A percentile compares a stretch with the other conserved stretches of the same genome.
These are phyloP conservation scores for Chlorella variabilis DNA, from an alignment of 163 green algal genomes.

Conservation along the genomic window DNA sequence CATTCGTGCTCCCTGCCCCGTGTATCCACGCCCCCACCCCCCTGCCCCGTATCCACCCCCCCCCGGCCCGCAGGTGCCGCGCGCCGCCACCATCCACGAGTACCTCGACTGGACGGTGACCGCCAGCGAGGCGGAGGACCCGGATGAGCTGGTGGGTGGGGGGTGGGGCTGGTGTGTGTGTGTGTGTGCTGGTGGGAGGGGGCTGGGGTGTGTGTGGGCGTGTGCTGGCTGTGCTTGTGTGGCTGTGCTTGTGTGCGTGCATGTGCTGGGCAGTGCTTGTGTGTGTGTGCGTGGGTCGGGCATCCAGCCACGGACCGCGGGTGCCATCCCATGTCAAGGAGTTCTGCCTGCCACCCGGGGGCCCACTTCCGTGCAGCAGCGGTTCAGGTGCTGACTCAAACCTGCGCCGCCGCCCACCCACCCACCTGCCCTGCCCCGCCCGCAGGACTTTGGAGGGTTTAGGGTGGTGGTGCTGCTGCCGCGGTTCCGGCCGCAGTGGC, in stretches of 20 bases:
- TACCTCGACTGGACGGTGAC: constrained; percentile 96
- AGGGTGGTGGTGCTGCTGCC: constrained; percentile 78
- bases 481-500: constrained; percentile 78
- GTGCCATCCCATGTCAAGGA: no score
- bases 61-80: constrained; percentile 48
- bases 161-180: background rate
- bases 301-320: no score
- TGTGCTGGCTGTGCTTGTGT: no score
- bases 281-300: no score
- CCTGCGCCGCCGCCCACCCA: background rate
- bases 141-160: constrained; percentile 72
- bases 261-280: no score
- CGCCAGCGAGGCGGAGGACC: constrained; percentile 62
- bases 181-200: background rate
- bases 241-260: no score
- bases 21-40: no score
- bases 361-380: no score
- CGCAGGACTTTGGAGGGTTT: constrained; percentile 93
- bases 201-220: no score
- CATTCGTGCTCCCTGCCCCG: no score
- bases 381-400: no score
- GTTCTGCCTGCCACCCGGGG: no score
- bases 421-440: background rate
- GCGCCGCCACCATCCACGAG: constrained; percentile 93
- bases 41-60: background rate